Conservation (phyloP, 306 rosid species). For the Quercus agrifolia region DNA sequence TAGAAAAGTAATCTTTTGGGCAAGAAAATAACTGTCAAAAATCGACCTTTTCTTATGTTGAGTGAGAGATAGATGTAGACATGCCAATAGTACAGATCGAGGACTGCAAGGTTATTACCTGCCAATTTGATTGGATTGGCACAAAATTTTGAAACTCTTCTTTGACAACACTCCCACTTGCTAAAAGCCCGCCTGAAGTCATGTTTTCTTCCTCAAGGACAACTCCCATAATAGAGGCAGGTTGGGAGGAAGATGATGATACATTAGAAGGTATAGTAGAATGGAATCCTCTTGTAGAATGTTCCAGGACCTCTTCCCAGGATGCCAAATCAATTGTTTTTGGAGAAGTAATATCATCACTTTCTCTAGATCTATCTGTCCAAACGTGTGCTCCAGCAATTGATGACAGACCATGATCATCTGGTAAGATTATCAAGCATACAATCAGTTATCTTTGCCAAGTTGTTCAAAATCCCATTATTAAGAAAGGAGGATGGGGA, state of each 20-base stretch:
- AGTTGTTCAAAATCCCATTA: slow-evolving; percentile 16
- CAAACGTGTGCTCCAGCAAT: slow-evolving; percentile 41
- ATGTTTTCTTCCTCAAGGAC: slow-evolving; percentile 40
- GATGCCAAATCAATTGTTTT: slow-evolving; percentile 47
- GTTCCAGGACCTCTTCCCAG: slow-evolving; percentile 65
- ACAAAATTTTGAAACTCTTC: slow-evolving; percentile 43
- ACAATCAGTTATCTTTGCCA: slow-evolving; percentile 13
- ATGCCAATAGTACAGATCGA: neutral
- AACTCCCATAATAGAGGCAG: slow-evolving; percentile 34
- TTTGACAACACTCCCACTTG: slow-evolving; percentile 27
- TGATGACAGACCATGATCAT: slow-evolving; percentile 45
- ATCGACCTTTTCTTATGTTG: neutral
- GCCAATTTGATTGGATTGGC: slow-evolving; percentile 58
- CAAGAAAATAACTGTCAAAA: neutral
- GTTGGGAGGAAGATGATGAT: slow-evolving; percentile 40
- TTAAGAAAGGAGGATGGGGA: slow-evolving; percentile 6
- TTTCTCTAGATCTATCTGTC: slow-evolving; percentile 39
- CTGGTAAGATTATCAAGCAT: slow-evolving; percentile 28
- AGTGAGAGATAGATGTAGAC: slow-evolving; percentile 3
- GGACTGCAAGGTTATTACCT: slow-evolving; percentile 41
- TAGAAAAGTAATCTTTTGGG: neutral
- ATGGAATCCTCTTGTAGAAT: slow-evolving; percentile 34
- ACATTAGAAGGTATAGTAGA: slow-evolving; percentile 45
- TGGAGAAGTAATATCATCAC: slow-evolving; percentile 35
- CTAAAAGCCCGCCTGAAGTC: slow-evolving; percentile 26